These are phyloP conservation scores for Diaporthe australafricana DNA, from an alignment of 2,329 filamentous ascomycete genomes.

Conservation along the genomic window DNA sequence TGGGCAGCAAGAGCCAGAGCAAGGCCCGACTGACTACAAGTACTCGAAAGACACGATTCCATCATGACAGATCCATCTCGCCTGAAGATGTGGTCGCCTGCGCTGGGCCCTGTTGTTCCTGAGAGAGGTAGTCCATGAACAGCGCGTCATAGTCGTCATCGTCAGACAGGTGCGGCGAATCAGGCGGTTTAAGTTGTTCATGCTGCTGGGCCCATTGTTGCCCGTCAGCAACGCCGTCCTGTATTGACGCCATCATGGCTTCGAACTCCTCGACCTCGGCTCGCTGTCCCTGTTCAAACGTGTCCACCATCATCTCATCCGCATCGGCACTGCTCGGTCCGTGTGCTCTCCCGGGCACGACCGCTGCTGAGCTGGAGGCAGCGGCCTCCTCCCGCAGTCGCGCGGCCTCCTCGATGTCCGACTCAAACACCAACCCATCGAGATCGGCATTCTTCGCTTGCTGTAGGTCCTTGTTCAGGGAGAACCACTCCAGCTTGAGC, in stretches of 20 bases:
- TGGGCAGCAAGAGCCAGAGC: not conserved
- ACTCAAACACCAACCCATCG: slow-evolving; percentile 57
- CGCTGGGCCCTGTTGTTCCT: slow-evolving; percentile 47
- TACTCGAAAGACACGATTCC: slow-evolving; percentile 1
- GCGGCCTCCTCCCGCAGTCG: slow-evolving; percentile 45
- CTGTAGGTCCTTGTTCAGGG: slow-evolving; percentile 51
- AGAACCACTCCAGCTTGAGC: slow-evolving; percentile 56
- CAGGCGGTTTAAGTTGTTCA: slow-evolving; percentile 39
- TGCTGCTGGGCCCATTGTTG: slow-evolving; percentile 35
- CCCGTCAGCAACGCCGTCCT: slow-evolving; percentile 40
- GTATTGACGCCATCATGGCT: slow-evolving; percentile 61
- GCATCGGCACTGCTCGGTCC: slow-evolving; percentile 42
- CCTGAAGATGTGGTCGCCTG: slow-evolving; percentile 46
- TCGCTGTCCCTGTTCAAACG: slow-evolving; percentile 63
- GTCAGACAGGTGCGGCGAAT: slow-evolving; percentile 57
- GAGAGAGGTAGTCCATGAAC: slow-evolving; percentile 74
- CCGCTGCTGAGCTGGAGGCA: slow-evolving; percentile 42
- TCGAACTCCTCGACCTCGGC: slow-evolving; percentile 69
- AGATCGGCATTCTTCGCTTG: slow-evolving; percentile 53
- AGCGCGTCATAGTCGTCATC: slow-evolving; percentile 72
- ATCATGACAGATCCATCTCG: slow-evolving; percentile 61
- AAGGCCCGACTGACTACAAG: not conserved
- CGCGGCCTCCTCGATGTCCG: slow-evolving; percentile 64
- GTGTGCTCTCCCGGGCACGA: slow-evolving; percentile 23
- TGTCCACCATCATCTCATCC: slow-evolving; percentile 66